These are phyloP conservation scores for Debaryomyces robertsiae DNA, from an alignment of 1,139 yeast species.

Conservation along the genomic window DNA sequence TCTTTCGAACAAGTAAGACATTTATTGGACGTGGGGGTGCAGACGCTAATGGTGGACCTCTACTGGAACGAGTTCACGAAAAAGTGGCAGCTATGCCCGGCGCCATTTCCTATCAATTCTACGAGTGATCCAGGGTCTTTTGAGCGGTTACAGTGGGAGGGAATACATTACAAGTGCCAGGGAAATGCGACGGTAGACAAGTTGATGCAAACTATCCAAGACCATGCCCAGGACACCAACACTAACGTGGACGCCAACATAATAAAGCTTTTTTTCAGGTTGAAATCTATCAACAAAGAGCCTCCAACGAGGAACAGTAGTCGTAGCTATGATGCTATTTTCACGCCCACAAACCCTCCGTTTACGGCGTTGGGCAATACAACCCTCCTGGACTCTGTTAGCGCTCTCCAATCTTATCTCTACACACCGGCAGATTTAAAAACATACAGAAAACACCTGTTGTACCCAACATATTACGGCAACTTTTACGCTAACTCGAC, in stretches of 20 bases:
- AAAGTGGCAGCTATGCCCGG: conserved; percentile 76
- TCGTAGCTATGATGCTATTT: background rate
- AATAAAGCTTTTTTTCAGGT: conserved; percentile 53
- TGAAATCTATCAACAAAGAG: conserved; percentile 28
- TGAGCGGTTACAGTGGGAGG: conserved; percentile 32
- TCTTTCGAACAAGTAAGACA: conserved; percentile 40
- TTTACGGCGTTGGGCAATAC: conserved; percentile 28
- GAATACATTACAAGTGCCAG: conserved; percentile 38
- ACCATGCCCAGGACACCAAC: conserved; percentile 51
- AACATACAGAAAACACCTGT: conserved; percentile 7
- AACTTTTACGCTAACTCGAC: conserved; percentile 26
- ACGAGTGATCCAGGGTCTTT: conserved; percentile 20
- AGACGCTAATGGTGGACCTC: conserved; percentile 58
- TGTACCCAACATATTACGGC: background rate
- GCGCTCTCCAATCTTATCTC: conserved; percentile 21
- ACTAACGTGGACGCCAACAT: conserved; percentile 58
- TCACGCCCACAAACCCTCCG: background rate
- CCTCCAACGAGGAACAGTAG: background rate
- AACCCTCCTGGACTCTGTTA: conserved; percentile 29
- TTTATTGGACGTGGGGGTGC: conserved; percentile 54
- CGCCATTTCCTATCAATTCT: conserved; percentile 36
- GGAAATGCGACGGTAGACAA: conserved; percentile 43
- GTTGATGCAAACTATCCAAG: conserved; percentile 37
- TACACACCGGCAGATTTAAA: conserved; percentile 32
- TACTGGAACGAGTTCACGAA: conserved; percentile 59